Conservation (phyloP, 139 green algal species). For the Tetradesmus lagerheimii region DNA sequence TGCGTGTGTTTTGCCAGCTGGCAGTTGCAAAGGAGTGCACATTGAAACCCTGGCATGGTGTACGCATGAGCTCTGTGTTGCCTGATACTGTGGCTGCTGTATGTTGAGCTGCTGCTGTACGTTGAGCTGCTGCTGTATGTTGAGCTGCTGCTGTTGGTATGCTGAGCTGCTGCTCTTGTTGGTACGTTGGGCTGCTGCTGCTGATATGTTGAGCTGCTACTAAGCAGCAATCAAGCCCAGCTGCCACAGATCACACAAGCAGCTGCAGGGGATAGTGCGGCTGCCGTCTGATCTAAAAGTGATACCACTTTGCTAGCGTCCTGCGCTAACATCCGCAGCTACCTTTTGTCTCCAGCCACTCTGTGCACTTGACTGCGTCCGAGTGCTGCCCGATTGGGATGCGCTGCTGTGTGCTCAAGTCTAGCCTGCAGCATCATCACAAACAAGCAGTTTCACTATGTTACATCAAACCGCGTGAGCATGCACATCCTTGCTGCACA, state of each 20-base stretch:
- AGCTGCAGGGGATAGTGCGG: no score
- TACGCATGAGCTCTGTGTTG: no score
- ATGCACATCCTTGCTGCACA: no score
- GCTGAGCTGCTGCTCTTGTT: background rate
- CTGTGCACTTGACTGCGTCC: constrained; percentile 43
- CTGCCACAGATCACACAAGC: background rate
- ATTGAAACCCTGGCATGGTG: no score
- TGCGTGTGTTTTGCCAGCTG: background rate
- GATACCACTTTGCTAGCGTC: no score
- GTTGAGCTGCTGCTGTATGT: background rate
- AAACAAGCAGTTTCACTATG: constrained; percentile 6
- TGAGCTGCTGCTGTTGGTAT: background rate
- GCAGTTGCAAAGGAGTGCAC: no score
- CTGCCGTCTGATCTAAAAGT: background rate
- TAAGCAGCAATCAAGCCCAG: background rate
- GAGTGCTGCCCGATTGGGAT: background rate
- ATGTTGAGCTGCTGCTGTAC: background rate
- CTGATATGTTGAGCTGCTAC: background rate
- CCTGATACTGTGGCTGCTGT: background rate
- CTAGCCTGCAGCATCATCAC: constrained; percentile 8
- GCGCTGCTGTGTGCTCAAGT: background rate
- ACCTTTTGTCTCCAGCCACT: constrained; percentile 41
- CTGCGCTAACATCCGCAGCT: background rate
- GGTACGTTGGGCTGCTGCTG: no score
- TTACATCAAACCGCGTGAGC: no score